Evolutionary conservation across 352 stramenopile genomes (phyloP), one percentile per base, ranked within the genome.

Genomic region (Phytophthora fragariae): DNA sequence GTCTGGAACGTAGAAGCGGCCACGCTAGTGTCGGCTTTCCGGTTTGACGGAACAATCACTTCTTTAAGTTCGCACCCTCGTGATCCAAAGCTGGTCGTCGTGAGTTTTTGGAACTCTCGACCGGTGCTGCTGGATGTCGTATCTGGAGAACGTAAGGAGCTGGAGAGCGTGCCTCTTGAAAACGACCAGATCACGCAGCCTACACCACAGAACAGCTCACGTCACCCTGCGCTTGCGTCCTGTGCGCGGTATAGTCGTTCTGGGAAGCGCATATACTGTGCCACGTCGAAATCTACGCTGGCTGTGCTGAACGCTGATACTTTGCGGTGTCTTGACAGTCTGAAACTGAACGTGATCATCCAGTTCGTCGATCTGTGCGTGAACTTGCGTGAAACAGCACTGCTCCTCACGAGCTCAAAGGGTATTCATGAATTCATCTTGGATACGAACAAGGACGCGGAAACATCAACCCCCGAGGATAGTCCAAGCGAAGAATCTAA

Each of bases 381-480:
- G 7, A 89, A 89, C 50, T 66, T 72, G 49, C 65, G 76, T 11
- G 85, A 91, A 59, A 88, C 75, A 0, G 82, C 77, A 7, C 49
- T 95, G 52, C 50, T 88, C 2, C 50, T 93, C 19, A 92, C 88
- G 7, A 93, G 85, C 19, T 88, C 84, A 9, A 95, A 95, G 65
- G 88, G 88, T 4, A 80, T 95, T 55, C 88, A 95, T 54, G 86
- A 95, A 54, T 91, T 86, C 44, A 61, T 71, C 1, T 49, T 81
- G 66, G 15, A 69, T 9, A 15, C 60, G 17, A 47, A 47, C 31
- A 27, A 9, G 12, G 37, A 27, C 5, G 8, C 41, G 10, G 50
- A 63, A 60, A 15, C n/a, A 59, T 27, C 11, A 11, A 47, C 33
- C 4, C 11, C 33, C 14, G 29, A 35, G 44, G 24, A 73, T 29